A percentile compares a stretch with the other conserved stretches of the same genome.
Conservation (phyloP, 306 rosid species). For the Coriaria nepalensis region DNA sequence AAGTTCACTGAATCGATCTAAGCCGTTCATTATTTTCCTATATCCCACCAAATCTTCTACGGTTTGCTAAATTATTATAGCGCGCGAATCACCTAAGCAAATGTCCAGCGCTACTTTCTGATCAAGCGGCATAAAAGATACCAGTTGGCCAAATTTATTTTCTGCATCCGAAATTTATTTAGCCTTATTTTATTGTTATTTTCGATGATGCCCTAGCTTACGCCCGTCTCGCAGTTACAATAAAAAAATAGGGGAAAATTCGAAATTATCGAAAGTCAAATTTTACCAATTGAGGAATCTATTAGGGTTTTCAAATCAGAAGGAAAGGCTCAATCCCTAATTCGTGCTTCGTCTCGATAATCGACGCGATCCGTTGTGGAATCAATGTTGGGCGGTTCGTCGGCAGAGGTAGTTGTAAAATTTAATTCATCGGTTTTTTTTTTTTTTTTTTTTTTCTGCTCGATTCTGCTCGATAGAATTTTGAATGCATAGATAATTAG, state of each 20-base stretch:
- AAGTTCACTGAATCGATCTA: not conserved
- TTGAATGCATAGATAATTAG: conserved; percentile 25
- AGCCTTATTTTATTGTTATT: conserved; percentile 16
- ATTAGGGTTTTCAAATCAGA: conserved; percentile 51
- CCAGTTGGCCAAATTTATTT: conserved; percentile 22
- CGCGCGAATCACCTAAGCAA: conserved; percentile 7
- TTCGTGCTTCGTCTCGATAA: conserved; percentile 26
- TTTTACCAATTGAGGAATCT: conserved; percentile 24
- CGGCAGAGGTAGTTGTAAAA: conserved; percentile 39
- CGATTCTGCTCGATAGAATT: conserved; percentile 9
- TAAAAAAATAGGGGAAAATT: conserved; percentile 11
- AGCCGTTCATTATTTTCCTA: conserved; percentile 7
- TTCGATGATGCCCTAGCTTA: conserved; percentile 69
- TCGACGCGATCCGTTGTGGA: conserved; percentile 25
- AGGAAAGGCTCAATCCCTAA: conserved; percentile 35
- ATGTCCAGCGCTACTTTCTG: not conserved
- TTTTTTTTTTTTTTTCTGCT: conserved; percentile 10
- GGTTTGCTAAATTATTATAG: not conserved
- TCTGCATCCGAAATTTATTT: conserved; percentile 13
- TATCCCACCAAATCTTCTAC: not conserved
- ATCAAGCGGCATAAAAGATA: conserved; percentile 6
- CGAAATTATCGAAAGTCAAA: conserved; percentile 19
- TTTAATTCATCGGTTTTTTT: not conserved
- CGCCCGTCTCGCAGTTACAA: conserved; percentile 37
- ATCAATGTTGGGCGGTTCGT: conserved; percentile 15